Evolutionary conservation across 1,284 basidiomycete genomes (phyloP).

Genomic region (Vanrija humicola): DNA sequence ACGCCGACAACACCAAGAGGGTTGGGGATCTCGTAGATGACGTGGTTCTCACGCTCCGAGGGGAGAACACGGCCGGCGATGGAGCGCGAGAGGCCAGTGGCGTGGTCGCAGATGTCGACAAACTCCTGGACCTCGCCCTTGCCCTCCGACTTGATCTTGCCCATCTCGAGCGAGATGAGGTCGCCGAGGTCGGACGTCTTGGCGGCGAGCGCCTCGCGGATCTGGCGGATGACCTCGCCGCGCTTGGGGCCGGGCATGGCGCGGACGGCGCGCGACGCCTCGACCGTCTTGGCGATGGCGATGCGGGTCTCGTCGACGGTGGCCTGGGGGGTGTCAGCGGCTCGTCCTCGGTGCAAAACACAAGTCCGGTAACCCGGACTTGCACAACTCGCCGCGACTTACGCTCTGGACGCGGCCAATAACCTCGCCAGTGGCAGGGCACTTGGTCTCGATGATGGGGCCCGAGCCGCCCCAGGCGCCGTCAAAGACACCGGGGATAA

Average conservation of each 20-base stretch:
- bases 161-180: slow-evolving; percentile 70
- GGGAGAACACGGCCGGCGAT: slow-evolving; percentile 83
- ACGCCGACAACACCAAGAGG: slow-evolving; percentile 90
- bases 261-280: slow-evolving; percentile 67
- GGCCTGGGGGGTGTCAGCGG: slow-evolving; percentile 21
- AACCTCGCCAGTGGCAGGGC: slow-evolving; percentile 44
- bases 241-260: slow-evolving; percentile 77
- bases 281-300: slow-evolving; percentile 24
- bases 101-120: slow-evolving; percentile 55
- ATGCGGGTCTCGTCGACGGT: slow-evolving; percentile 29
- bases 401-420: slow-evolving; percentile 36
- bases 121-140: slow-evolving; percentile 69
- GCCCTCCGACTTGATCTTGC: slow-evolving; percentile 87
- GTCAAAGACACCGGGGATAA: slow-evolving; percentile 40
- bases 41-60: slow-evolving; percentile 83
- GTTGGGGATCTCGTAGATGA: slow-evolving; percentile 83
- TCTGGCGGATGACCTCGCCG: slow-evolving; percentile 83
- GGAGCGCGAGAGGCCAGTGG: slow-evolving; percentile 79
- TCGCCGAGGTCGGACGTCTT: slow-evolving; percentile 83
- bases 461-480: slow-evolving; percentile 42
- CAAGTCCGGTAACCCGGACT: background rate
- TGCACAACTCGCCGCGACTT: slow-evolving; percentile 6
- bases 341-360: background rate
- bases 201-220: slow-evolving; percentile 71
- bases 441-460: slow-evolving; percentile 28